phyloP scores from a whole-genome alignment of 306 rosid genomes.

The Senna tora region DNA sequence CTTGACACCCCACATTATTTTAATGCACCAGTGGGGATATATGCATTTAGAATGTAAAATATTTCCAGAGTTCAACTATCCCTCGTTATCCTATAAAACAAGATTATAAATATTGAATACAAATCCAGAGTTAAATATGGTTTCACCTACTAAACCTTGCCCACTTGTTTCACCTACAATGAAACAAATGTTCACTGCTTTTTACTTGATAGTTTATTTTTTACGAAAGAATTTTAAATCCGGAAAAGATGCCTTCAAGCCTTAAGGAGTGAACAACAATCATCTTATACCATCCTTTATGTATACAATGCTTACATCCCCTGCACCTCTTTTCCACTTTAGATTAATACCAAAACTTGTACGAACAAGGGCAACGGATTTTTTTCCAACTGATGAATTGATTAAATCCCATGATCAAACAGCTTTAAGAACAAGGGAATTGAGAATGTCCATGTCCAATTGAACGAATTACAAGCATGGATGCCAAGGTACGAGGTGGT shows the following conservation, averaged over 20 bases:
- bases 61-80: too few species aligned
- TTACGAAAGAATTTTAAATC: neutral
- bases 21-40: too few species aligned
- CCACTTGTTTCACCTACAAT: neutral
- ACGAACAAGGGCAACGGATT: constrained; percentile 18
- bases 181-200: neutral
- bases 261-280: neutral
- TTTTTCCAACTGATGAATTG: constrained; percentile 34
- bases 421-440: constrained; percentile 12
- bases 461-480: constrained; percentile 32
- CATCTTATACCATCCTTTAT: neutral
- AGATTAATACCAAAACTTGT: constrained; percentile 24
- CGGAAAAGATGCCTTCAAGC: neutral
- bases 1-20: too few species aligned
- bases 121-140: neutral
- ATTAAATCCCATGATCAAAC: constrained; percentile 33
- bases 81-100: too few species aligned
- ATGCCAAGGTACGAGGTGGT: neutral
- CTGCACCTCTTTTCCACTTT: neutral
- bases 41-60: too few species aligned
- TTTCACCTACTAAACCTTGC: neutral
- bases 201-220: neutral
- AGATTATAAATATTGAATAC: neutral
- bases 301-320: neutral
- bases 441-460: constrained; percentile 17